Conservation (phyloP, 2,329 filamentous ascomycete genomes). For the Gnomoniopsis sp. region DNA sequence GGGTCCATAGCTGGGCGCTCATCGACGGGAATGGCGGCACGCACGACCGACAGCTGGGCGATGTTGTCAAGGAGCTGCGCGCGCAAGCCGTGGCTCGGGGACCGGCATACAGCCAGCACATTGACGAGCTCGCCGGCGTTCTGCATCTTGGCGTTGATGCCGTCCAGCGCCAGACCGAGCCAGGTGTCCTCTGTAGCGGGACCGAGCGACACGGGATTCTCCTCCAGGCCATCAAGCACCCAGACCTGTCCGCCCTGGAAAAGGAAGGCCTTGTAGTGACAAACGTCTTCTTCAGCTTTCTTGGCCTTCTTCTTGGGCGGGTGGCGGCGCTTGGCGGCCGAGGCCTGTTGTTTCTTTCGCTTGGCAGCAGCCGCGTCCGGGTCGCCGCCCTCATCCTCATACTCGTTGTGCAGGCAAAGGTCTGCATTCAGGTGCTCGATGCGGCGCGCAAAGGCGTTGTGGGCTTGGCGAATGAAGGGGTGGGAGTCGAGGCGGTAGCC, state of each 20-base stretch:
- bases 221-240: slow-evolving; percentile 84
- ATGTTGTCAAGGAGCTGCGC: slow-evolving; percentile 43
- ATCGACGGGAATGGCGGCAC: slow-evolving; percentile 29
- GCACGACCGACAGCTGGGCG: slow-evolving; percentile 27
- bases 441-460: slow-evolving; percentile 83
- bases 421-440: slow-evolving; percentile 75
- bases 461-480: slow-evolving; percentile 71
- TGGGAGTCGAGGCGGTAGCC: slow-evolving; percentile 74
- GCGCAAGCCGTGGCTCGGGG: slow-evolving; percentile 51
- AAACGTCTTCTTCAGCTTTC: slow-evolving; percentile 54
- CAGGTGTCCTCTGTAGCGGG: slow-evolving; percentile 49
- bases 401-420: slow-evolving; percentile 59
- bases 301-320: slow-evolving; percentile 17
- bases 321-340: not conserved
- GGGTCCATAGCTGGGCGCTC: not conserved
- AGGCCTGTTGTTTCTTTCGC: slow-evolving; percentile 22
- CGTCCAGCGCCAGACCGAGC: slow-evolving; percentile 64
- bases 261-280: slow-evolving; percentile 89
- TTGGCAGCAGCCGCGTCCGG: slow-evolving; percentile 20
- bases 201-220: slow-evolving; percentile 65
- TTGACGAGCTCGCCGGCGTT: slow-evolving; percentile 70
- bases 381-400: slow-evolving; percentile 31
- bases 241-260: slow-evolving; percentile 69
- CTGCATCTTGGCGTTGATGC: slow-evolving; percentile 64
- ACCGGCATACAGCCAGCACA: slow-evolving; percentile 70